Conservation (phyloP, 2,329 filamentous ascomycete species). For the Botrytis galanthina region DNA sequence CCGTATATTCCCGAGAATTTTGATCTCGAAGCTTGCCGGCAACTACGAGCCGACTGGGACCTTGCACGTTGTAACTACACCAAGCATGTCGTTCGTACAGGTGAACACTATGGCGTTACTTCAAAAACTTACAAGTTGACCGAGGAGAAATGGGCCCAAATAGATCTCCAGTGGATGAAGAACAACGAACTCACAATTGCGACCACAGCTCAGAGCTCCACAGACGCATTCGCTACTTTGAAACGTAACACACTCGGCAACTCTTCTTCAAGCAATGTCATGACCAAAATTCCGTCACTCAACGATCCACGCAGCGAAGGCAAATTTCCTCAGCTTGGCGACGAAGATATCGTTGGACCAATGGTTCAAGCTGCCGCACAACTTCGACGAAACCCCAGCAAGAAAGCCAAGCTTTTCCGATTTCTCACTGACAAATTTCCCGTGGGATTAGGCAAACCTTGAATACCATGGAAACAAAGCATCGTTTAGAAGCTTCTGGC, state of each 20-base stretch:
- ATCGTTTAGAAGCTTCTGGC: constrained; percentile 20
- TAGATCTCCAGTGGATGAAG: constrained; percentile 70
- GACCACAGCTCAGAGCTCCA: constrained; percentile 45
- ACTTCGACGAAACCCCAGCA: constrained; percentile 35
- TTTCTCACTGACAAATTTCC: constrained; percentile 40
- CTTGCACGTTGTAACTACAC: constrained; percentile 80
- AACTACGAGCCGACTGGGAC: constrained; percentile 78
- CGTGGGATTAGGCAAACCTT: constrained; percentile 33
- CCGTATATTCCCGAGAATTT: constrained; percentile 70
- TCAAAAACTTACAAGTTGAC: constrained; percentile 86
- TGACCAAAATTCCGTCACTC: constrained; percentile 66
- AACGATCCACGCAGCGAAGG: constrained; percentile 64
- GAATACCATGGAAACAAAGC: constrained; percentile 2
- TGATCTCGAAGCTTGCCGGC: constrained; percentile 54
- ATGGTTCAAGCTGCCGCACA: constrained; percentile 54
- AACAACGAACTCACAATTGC: constrained; percentile 65
- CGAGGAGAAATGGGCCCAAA: constrained; percentile 82
- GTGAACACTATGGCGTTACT: constrained; percentile 86
- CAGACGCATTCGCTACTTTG: constrained; percentile 44
- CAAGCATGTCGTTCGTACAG: constrained; percentile 82
- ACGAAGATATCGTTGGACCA: constrained; percentile 89
- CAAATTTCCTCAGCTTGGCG: constrained; percentile 85
- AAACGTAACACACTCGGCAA: constrained; percentile 49
- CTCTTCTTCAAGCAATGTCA: constrained; percentile 44
- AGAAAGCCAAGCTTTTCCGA: constrained; percentile 37